A percentile compares a stretch with the other conserved stretches of the same genome.
phyloP scores from a whole-genome alignment of 176 grass and related monocot genomes.

The Phyllostachys edulis region DNA sequence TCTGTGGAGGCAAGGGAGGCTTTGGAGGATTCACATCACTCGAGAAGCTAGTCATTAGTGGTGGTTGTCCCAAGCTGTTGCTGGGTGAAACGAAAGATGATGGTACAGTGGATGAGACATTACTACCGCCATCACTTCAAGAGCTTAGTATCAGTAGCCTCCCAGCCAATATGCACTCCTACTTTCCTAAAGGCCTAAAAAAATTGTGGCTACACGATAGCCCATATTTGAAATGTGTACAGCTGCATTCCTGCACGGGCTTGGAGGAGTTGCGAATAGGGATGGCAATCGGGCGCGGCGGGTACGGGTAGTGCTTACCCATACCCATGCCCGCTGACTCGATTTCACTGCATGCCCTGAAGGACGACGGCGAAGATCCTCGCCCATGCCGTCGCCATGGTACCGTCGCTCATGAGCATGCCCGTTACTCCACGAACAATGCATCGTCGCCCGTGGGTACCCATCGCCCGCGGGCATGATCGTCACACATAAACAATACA shows the following conservation, averaged over 20 bases:
- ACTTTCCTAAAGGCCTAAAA: not conserved
- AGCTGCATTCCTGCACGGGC: not conserved
- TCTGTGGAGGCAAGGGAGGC: not conserved
- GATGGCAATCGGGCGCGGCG: too few relatives aligned
- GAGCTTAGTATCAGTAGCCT: rapidly evolving
- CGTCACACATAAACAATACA: too few relatives aligned
- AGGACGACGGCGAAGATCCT: too few relatives aligned
- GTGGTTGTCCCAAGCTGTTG: not conserved
- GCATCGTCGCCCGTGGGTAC: too few relatives aligned
- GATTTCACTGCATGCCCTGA: too few relatives aligned
- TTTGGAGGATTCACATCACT: not conserved
- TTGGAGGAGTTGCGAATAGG: too few relatives aligned
- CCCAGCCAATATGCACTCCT: not conserved
- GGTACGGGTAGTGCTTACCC: too few relatives aligned
- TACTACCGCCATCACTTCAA: not conserved
- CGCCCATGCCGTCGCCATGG: too few relatives aligned
- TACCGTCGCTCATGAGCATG: too few relatives aligned
- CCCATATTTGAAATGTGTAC: not conserved
- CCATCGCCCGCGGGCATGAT: too few relatives aligned
- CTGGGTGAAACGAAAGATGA: not conserved
- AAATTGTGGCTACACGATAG: rapidly evolving
- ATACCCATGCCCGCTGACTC: too few relatives aligned
- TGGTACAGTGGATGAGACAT: not conserved
- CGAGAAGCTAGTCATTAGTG: rapidly evolving
- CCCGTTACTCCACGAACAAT: too few relatives aligned